phyloP scores from a whole-genome alignment of 2,329 filamentous ascomycete species.

The Knoxdaviesia capensis region DNA sequence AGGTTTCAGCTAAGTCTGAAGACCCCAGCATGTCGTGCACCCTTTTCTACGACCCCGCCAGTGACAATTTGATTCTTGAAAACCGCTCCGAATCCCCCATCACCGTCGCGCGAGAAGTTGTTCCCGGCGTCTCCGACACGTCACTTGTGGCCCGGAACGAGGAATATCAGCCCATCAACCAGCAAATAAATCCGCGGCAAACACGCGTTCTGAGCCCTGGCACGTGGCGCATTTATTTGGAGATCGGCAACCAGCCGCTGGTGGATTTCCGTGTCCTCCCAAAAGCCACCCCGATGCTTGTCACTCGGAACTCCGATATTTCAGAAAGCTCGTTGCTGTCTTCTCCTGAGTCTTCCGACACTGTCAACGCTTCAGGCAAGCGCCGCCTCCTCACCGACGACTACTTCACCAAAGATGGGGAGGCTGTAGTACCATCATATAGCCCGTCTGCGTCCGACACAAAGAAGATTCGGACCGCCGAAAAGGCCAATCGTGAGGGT shows the following conservation, averaged over 20 bases:
- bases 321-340: slow-evolving; percentile 9
- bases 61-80: slow-evolving; percentile 34
- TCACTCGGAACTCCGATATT: too few species aligned
- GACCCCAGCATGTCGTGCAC: slow-evolving; percentile 34
- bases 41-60: slow-evolving; percentile 37
- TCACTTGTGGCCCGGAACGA: neutral
- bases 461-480: too few species aligned
- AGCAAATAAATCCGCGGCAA: too few species aligned
- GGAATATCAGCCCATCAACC: slow-evolving; percentile 14
- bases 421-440: too few species aligned
- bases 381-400: slow-evolving; percentile 16
- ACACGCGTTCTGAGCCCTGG: slow-evolving; percentile 29
- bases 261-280: slow-evolving; percentile 38
- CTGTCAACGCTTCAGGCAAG: slow-evolving; percentile 27
- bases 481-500: too few species aligned
- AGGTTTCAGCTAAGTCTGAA: too few species aligned
- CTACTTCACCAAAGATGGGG: too few species aligned
- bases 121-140: neutral
- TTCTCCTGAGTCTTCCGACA: slow-evolving; percentile 12
- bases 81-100: slow-evolving; percentile 36
- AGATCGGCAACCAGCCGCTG: slow-evolving; percentile 24
- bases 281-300: slow-evolving; percentile 11
- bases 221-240: slow-evolving; percentile 30
- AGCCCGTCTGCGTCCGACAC: too few species aligned
- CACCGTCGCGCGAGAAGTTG: slow-evolving; percentile 13